These are phyloP conservation scores for Fraxinus quadrangulata DNA, from an alignment of 257 asterid species.

Conservation along the genomic window DNA sequence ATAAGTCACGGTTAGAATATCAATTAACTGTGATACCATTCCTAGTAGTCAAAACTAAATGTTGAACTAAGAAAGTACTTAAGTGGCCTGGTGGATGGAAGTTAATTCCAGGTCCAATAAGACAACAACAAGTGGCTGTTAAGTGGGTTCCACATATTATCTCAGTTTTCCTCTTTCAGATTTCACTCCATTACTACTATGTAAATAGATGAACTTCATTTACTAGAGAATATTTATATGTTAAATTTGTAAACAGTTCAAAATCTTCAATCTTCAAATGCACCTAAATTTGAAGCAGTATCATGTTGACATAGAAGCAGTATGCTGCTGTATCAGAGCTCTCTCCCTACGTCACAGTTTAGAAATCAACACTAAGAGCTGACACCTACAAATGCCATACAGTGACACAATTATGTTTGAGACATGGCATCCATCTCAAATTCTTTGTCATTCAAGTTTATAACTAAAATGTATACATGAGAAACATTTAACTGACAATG, in stretches of 20 bases:
- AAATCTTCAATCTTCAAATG: slow-evolving; percentile 10
- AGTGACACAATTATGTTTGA: neutral
- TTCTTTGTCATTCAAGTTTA: neutral
- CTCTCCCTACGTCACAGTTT: slow-evolving; percentile 6
- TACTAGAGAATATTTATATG: neutral
- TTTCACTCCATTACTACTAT: neutral
- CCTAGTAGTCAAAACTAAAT: slow-evolving; percentile 12
- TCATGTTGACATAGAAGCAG: slow-evolving; percentile 14
- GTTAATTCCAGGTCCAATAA: neutral
- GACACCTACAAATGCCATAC: slow-evolving; percentile 19
- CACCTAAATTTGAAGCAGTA: slow-evolving; percentile 16
- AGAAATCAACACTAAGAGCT: slow-evolving; percentile 20
- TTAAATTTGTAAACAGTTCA: neutral
- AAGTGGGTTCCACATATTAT: neutral
- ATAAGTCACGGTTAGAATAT: neutral
- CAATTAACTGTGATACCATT: neutral
- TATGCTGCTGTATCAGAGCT: slow-evolving; percentile 16
- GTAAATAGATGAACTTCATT: neutral
- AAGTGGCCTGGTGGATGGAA: slow-evolving; percentile 15
- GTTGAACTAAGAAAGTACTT: slow-evolving; percentile 3
- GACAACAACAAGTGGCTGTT: neutral
- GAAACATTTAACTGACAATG: slow-evolving; percentile 11
- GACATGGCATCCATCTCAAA: neutral
- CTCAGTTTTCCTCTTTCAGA: neutral
- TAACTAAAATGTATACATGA: slow-evolving; percentile 8